Percentiles rank a stretch among this genome's conserved stretches.
Evolutionary conservation across 768 basidiomycete species (phyloP).

Genomic region (Hortiboletus flavorubellus): DNA sequence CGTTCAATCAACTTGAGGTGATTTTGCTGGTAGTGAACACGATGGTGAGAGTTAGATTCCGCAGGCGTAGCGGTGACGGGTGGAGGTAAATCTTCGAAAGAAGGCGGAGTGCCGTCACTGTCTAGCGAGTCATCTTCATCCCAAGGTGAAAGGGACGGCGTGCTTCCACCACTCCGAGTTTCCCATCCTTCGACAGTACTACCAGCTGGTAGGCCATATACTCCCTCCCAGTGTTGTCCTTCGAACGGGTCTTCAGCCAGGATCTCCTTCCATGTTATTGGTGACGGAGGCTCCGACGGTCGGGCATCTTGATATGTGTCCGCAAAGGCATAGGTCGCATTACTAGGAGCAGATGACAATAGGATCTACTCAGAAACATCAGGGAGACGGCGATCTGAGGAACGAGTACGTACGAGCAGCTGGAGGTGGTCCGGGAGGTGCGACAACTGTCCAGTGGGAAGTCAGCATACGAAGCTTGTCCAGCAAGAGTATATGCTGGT

Average conservation of each 20-base stretch:
- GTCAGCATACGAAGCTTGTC: constrained; percentile 2
- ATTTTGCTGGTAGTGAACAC: neutral
- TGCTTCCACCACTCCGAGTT: constrained; percentile 51
- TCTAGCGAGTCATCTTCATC: constrained; percentile 45
- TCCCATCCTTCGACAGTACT: constrained; percentile 43
- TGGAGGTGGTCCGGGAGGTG: constrained; percentile 71
- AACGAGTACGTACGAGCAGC: constrained; percentile 52
- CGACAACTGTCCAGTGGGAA: constrained; percentile 38
- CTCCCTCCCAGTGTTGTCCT: constrained; percentile 82
- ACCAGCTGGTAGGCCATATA: constrained; percentile 53
- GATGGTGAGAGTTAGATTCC: neutral
- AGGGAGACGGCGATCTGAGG: neutral
- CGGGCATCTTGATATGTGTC: constrained; percentile 46
- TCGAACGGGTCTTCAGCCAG: constrained; percentile 80
- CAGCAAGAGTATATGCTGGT: neutral
- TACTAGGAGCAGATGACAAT: constrained; percentile 52
- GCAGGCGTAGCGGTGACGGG: neutral
- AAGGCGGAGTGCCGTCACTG: constrained; percentile 13
- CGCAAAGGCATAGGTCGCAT: constrained; percentile 50
- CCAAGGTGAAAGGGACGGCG: constrained; percentile 66
- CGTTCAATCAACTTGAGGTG: constrained; percentile 60
- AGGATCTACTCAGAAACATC: constrained; percentile 41
- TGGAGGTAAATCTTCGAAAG: constrained; percentile 15
- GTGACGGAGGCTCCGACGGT: constrained; percentile 25
- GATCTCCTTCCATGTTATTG: constrained; percentile 75